Evolutionary conservation across 768 basidiomycete species (phyloP).

Genomic region (Lactifluus rugatus): DNA sequence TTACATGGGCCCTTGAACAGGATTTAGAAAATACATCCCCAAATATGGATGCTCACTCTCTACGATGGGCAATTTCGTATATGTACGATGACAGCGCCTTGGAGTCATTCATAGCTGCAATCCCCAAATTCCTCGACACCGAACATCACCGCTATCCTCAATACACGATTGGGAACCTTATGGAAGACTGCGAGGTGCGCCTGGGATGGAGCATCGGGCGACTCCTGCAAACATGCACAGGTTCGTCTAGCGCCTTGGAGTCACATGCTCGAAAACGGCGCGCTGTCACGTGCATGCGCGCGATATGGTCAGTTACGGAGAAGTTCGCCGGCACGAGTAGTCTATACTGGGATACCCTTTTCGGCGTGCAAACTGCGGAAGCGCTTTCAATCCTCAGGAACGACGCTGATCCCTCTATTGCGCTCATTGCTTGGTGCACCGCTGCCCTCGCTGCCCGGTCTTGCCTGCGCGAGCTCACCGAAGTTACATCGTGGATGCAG

Average conservation of each 20-base stretch:
- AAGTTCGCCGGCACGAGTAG: background rate
- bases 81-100: background rate
- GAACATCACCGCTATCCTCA: slow-evolving; percentile 3
- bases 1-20: slow-evolving; percentile 1
- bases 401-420: background rate
- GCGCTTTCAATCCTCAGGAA: slow-evolving; percentile 1
- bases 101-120: slow-evolving; percentile 11
- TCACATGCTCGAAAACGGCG: background rate
- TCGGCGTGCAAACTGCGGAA: slow-evolving; percentile 8
- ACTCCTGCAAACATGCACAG: slow-evolving; percentile 9
- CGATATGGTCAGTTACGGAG: slow-evolving; percentile 14
- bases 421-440: slow-evolving; percentile 3
- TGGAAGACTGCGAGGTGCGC: slow-evolving; percentile 9
- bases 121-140: slow-evolving; percentile 11
- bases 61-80: slow-evolving; percentile 7
- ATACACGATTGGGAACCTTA: slow-evolving; percentile 10
- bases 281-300: background rate
- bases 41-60: slow-evolving; percentile 1
- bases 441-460: slow-evolving; percentile 3
- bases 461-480: slow-evolving; percentile 8
- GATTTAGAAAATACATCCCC: background rate
- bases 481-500: background rate
- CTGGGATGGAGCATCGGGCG: slow-evolving; percentile 15
- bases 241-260: background rate
- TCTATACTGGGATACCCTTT: slow-evolving; percentile 13